phyloP scores from a whole-genome alignment of 148 eudicot species.

The Pouteria glomerata region DNA sequence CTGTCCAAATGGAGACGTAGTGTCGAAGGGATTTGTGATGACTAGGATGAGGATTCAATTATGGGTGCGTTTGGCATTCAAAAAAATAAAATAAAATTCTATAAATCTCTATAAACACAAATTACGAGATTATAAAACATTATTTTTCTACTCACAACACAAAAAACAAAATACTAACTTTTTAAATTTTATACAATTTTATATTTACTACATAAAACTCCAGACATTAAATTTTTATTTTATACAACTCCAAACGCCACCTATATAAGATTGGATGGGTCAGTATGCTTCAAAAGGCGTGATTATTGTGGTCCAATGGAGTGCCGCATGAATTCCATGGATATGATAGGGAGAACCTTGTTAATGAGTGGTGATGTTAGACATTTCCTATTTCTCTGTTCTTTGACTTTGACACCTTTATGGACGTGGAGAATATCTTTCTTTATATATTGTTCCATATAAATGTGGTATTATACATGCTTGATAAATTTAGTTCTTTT shows the following conservation, averaged over 20 bases:
- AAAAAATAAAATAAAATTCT: no score
- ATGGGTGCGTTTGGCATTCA: no score
- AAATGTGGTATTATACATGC: not conserved
- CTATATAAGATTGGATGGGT: not conserved
- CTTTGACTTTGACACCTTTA: no score
- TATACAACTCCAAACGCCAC: no score
- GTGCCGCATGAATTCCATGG: not conserved
- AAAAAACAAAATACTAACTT: no score
- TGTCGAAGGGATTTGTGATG: slow-evolving; percentile 5
- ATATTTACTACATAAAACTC: no score
- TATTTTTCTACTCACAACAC: no score
- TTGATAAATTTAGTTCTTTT: not conserved
- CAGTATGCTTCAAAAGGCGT: not conserved
- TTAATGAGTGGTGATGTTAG: not conserved
- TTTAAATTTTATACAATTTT: no score
- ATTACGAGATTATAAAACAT: no score
- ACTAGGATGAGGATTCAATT: not conserved
- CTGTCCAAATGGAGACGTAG: not conserved
- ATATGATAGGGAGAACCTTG: not conserved
- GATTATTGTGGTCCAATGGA: not conserved
- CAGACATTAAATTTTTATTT: no score
- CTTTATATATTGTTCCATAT: not conserved
- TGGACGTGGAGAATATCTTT: no score
- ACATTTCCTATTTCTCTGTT: not conserved
- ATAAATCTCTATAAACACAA: no score